phyloP scores from a whole-genome alignment of 2,329 filamentous ascomycete species.

The Penicillium sp. region DNA sequence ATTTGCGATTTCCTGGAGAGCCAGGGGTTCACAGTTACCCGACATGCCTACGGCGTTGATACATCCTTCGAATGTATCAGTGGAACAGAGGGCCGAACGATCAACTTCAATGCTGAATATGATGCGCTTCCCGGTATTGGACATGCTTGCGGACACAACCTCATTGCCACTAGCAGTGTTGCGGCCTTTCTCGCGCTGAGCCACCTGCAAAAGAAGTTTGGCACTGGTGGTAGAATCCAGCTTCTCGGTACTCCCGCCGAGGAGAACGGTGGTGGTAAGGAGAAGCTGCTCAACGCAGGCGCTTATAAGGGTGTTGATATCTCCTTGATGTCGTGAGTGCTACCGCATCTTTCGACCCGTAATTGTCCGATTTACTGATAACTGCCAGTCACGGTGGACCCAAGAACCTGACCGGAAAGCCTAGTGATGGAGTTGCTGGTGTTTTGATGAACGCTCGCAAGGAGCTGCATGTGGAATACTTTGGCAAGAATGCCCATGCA shows the following conservation, averaged over 20 bases:
- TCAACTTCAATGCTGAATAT: conserved; percentile 46
- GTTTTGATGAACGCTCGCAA: conserved; percentile 35
- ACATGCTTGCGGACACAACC: conserved; percentile 44
- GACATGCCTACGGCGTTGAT: conserved; percentile 52
- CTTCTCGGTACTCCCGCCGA: conserved; percentile 43
- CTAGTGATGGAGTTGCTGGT: conserved; percentile 26
- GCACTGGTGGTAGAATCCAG: conserved; percentile 38
- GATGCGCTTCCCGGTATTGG: conserved; percentile 43
- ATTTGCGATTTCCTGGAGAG: conserved; percentile 49
- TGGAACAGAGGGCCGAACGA: conserved; percentile 40
- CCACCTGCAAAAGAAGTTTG: conserved; percentile 42
- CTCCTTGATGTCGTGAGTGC: conserved; percentile 43
- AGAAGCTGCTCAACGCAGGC: conserved; percentile 44
- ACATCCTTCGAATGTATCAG: conserved; percentile 54
- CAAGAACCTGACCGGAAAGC: conserved; percentile 20
- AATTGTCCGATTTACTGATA: neutral
- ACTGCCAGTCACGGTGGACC: conserved; percentile 26
- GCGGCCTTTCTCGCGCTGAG: conserved; percentile 45
- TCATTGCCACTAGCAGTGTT: conserved; percentile 38
- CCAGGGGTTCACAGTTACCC: conserved; percentile 49
- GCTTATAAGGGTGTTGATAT: conserved; percentile 44
- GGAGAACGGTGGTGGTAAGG: conserved; percentile 42
- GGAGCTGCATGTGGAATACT: conserved; percentile 44
- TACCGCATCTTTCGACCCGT: no score
- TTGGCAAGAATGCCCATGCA: conserved; percentile 57